Percentiles rank a stretch among this genome's conserved stretches.
These are phyloP conservation scores for Didymella keratinophila DNA, from an alignment of 2,329 filamentous ascomycete species.

Conservation along the genomic window DNA sequence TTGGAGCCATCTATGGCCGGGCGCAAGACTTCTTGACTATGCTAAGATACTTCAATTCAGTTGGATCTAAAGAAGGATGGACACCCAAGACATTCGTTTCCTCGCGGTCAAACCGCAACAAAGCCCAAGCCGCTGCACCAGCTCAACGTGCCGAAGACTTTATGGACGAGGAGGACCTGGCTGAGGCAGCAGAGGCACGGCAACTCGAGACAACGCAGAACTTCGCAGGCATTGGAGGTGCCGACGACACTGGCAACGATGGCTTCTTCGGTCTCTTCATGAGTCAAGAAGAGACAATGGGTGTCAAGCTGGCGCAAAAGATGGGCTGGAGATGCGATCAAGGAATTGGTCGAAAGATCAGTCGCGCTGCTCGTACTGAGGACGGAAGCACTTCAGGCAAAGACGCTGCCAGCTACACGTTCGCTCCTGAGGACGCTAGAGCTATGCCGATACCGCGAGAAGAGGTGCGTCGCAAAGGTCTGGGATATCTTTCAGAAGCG, in stretches of 20 bases:
- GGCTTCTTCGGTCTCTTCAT: constrained; percentile 76
- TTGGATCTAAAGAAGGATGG: constrained; percentile 98
- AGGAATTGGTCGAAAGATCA: constrained; percentile 87
- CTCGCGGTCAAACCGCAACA: constrained; percentile 79
- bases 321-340: constrained; percentile 98
- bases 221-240: constrained; percentile 79
- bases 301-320: constrained; percentile 79
- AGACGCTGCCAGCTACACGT: constrained; percentile 67
- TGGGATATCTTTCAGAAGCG: constrained; percentile 71
- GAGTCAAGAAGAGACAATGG: constrained; percentile 81
- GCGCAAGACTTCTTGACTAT: constrained; percentile 47
- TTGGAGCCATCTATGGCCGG: constrained; percentile 28
- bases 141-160: constrained; percentile 85
- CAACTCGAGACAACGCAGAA: constrained; percentile 74
- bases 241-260: constrained; percentile 60
- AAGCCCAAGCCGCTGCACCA: constrained; percentile 67
- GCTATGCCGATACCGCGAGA: constrained; percentile 74
- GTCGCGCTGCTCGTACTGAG: constrained; percentile 74
- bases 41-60: constrained; percentile 91
- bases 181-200: constrained; percentile 81
- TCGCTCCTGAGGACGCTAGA: constrained; percentile 81
- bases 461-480: constrained; percentile 69
- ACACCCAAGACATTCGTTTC: constrained; percentile 91
- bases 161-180: constrained; percentile 97
- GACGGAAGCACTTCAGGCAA: constrained; percentile 52